A percentile compares a stretch with the other conserved stretches of the same genome.
These are phyloP conservation scores for Psilocybe sp. DNA, from an alignment of 768 basidiomycete species.

Conservation along the genomic window DNA sequence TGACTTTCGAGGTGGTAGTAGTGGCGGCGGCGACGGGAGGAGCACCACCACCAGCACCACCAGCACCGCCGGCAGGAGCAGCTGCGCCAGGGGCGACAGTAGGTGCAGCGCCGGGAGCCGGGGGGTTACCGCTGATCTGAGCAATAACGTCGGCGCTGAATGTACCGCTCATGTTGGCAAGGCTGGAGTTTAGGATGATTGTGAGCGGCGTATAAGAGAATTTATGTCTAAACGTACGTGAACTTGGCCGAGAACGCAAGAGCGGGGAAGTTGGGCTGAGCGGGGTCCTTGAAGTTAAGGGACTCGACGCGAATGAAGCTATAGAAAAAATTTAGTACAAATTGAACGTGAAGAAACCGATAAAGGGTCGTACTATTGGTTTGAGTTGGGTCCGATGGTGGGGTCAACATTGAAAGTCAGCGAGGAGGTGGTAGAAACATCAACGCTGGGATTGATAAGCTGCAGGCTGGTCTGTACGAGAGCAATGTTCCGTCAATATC, in stretches of 20 bases:
- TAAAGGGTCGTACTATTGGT: conserved; percentile 44
- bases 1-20: too few relatives aligned
- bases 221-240: conserved; percentile 42
- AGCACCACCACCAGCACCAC: too few relatives aligned
- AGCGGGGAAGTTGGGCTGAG: conserved; percentile 47
- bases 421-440: conserved; percentile 46
- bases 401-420: conserved; percentile 48
- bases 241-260: conserved; percentile 78
- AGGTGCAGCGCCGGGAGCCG: too few relatives aligned
- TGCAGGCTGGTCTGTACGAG: conserved; percentile 50
- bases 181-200: conserved; percentile 26
- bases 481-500: too few relatives aligned
- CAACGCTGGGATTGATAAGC: conserved; percentile 36
- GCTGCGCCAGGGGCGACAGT: too few relatives aligned
- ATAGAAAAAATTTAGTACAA: neutral
- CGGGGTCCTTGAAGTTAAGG: conserved; percentile 43
- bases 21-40: too few relatives aligned
- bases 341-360: neutral
- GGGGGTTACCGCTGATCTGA: conserved; percentile 35
- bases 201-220: neutral
- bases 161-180: conserved; percentile 64
- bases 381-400: conserved; percentile 50
- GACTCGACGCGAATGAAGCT: conserved; percentile 82
- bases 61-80: too few relatives aligned
- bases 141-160: conserved; percentile 54